These are phyloP conservation scores for Vigna radiata DNA, from an alignment of 306 rosid genomes.

Conservation along the genomic window DNA sequence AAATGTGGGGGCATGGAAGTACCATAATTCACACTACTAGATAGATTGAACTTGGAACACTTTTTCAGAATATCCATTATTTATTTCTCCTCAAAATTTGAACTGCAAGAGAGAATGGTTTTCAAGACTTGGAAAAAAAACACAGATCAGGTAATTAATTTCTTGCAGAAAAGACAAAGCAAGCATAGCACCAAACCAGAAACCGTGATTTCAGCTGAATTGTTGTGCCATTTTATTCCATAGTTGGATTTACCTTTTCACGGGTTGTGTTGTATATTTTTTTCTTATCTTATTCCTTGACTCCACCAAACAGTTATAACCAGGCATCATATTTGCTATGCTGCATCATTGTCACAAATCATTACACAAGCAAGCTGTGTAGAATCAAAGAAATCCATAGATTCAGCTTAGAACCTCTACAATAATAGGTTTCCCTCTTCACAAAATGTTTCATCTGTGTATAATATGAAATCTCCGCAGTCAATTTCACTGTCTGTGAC, in stretches of 20 bases:
- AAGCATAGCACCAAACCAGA: neutral
- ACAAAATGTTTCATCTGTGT: neutral
- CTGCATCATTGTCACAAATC: constrained; percentile 35
- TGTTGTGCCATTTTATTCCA: constrained; percentile 16
- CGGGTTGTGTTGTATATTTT: constrained; percentile 5
- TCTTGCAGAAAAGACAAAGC: constrained; percentile 25
- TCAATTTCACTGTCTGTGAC: constrained; percentile 1
- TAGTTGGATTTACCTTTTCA: constrained; percentile 31
- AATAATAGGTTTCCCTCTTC: neutral
- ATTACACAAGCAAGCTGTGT: constrained; percentile 5
- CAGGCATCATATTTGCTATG: constrained; percentile 1
- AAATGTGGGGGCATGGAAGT: constrained; percentile 29
- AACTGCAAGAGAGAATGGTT: neutral
- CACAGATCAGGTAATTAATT: constrained; percentile 11
- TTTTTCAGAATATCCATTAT: constrained; percentile 15
- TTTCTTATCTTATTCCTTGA: neutral
- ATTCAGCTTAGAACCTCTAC: constrained; percentile 6
- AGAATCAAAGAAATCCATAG: neutral
- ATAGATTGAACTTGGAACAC: neutral
- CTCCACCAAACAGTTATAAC: neutral
- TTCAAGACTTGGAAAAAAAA: neutral
- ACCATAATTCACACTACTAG: constrained; percentile 18
- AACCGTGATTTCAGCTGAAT: constrained; percentile 42
- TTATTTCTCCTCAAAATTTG: neutral
- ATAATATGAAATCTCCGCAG: neutral